Evolutionary conservation across 2,329 filamentous ascomycete species (phyloP).

Genomic region (Neoascochyta sp.): DNA sequence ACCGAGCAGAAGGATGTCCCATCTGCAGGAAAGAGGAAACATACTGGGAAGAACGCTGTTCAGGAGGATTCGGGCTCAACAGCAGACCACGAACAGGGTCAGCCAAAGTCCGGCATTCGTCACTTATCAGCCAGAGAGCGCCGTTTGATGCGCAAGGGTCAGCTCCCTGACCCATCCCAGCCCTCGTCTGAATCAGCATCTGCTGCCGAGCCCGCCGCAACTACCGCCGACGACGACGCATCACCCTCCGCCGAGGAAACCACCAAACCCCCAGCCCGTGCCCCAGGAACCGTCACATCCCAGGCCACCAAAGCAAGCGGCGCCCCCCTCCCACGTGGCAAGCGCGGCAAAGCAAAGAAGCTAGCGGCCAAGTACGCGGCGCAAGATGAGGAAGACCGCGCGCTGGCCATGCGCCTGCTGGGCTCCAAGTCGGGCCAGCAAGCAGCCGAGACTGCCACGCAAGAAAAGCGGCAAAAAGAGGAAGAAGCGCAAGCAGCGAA

Average conservation of each 20-base stretch:
- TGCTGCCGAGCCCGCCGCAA: slow-evolving; percentile 10
- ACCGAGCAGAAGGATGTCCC: slow-evolving; percentile 5
- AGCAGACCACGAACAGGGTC: slow-evolving; percentile 28
- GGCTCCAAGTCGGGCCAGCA: slow-evolving; percentile 69
- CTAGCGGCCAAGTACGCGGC: slow-evolving; percentile 84
- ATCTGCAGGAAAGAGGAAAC: slow-evolving; percentile 10
- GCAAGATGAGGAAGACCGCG: slow-evolving; percentile 91
- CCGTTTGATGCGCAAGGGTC: slow-evolving; percentile 38
- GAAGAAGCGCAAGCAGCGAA: slow-evolving; percentile 68
- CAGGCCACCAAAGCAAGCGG: slow-evolving; percentile 27
- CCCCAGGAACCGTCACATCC: slow-evolving; percentile 26
- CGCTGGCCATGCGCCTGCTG: slow-evolving; percentile 79
- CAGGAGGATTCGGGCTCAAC: slow-evolving; percentile 27
- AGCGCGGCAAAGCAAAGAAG: slow-evolving; percentile 80
- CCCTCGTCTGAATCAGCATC: too few species aligned
- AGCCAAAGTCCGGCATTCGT: slow-evolving; percentile 21
- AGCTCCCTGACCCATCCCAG: slow-evolving; percentile 14
- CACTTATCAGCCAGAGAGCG: slow-evolving; percentile 41
- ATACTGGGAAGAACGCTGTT: slow-evolving; percentile 9
- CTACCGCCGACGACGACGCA: slow-evolving; percentile 30
- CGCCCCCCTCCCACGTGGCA: slow-evolving; percentile 58
- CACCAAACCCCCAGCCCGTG: slow-evolving; percentile 11
- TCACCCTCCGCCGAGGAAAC: slow-evolving; percentile 23
- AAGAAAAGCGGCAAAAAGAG: slow-evolving; percentile 65
- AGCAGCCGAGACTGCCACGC: slow-evolving; percentile 58